Conservation (phyloP, 495 filamentous ascomycete species). For the Annulohypoxylon maeteangense region DNA sequence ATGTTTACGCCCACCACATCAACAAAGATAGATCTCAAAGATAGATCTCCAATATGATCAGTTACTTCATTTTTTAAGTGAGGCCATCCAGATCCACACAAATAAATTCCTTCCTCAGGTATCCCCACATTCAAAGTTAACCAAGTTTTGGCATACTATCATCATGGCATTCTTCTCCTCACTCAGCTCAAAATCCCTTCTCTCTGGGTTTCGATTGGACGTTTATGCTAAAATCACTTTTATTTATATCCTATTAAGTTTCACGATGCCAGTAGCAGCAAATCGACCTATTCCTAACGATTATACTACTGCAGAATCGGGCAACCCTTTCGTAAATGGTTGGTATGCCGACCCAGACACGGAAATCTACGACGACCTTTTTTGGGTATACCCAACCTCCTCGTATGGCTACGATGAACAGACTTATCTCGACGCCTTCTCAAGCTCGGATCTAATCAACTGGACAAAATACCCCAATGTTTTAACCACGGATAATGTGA, state of each 20-base stretch:
- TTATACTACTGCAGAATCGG: conserved; percentile 42
- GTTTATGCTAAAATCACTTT: neutral
- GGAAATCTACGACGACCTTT: conserved; percentile 59
- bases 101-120: neutral
- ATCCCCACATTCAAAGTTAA: neutral
- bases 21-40: neutral
- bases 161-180: conserved; percentile 4
- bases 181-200: neutral
- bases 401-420: conserved; percentile 56
- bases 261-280: conserved; percentile 5
- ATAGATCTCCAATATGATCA: neutral
- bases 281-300: conserved; percentile 20
- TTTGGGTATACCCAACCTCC: conserved; percentile 64
- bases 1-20: neutral
- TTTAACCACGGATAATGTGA: conserved; percentile 53
- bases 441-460: conserved; percentile 52
- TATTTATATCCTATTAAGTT: neutral
- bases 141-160: neutral
- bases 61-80: neutral
- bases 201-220: neutral
- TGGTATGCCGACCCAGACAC: conserved; percentile 66
- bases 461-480: conserved; percentile 57
- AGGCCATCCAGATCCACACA: neutral
- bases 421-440: conserved; percentile 63
- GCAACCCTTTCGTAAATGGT: conserved; percentile 56